Evolutionary conservation across 176 grass and related monocot species (phyloP), one percentile per base, ranked within the genome.

Genomic region (Triticum urartu): DNA sequence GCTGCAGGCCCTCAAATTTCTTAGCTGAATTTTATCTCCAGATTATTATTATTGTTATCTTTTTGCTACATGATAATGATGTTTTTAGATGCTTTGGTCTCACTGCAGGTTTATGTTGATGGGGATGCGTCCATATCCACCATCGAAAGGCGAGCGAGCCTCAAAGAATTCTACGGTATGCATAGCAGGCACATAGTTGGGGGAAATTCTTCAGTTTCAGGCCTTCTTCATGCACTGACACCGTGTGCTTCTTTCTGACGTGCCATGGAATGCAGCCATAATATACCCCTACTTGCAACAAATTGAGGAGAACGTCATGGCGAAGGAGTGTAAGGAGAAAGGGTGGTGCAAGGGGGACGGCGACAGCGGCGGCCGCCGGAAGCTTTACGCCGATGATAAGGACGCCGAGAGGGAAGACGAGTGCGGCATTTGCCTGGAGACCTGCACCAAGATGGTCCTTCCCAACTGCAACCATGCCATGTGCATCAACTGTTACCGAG

Each of bases 211-310:
- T 83, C 68, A 45, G 42, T 54, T 86, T 20, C 56, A 79, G 33
- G 63, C 63, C 59, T 72, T 79, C 5, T 14, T 64, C 42, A 58
- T 45, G 15, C 47, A 33, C 39, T 81, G 6, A 34, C 63, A 54
- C 45, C 18, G 42, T 84, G 39, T 81, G n/a, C 76, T 64, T 87
- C 42, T 81, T 68, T 87, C 42, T 82, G 61, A 38, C 36, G 75
- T 56, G 75, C 81, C 68, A 38, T 78, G 66, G 61, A 86, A 90
- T 91, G 82, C 92, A 99, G 97, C 94, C 78, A 88, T 97, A 56
- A 92, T 99, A 81, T 97, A 92, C 86, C 97, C 97, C 71, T 99
- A 92, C 88, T 92, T 99, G 86, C 94, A 94, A 89, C 97, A 99
- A 91, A 89, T 99, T 30, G 92, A 97, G 87, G 86, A 86, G 30